Evolutionary conservation across 2,329 filamentous ascomycete species (phyloP).

Genomic region (Phialophora chinensis): DNA sequence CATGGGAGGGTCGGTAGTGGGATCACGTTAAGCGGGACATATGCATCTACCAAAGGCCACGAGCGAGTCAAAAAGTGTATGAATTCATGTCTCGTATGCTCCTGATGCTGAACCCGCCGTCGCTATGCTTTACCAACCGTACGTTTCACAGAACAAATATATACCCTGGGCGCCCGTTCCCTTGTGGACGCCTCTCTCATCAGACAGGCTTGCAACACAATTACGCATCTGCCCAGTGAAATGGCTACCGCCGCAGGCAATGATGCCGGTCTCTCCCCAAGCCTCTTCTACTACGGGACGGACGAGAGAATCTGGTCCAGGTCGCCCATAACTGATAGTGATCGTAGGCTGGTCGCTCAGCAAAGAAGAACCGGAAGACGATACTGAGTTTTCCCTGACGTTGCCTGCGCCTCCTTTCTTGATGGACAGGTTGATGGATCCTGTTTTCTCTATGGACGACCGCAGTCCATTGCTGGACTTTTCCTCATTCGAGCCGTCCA

Average conservation of each 20-base stretch:
- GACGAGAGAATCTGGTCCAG: constrained; percentile 59
- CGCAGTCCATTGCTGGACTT: neutral
- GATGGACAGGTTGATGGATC: neutral
- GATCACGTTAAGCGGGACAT: neutral
- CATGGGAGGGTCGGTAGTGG: neutral
- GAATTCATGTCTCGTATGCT: constrained; percentile 6
- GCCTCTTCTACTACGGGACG: constrained; percentile 63
- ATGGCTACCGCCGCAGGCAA: constrained; percentile 65
- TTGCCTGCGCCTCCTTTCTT: constrained; percentile 1
- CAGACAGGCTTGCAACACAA: constrained; percentile 62
- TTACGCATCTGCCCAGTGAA: constrained; percentile 61
- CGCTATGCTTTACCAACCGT: constrained; percentile 52
- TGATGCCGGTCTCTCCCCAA: constrained; percentile 65
- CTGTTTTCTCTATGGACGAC: neutral
- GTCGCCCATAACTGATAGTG: constrained; percentile 46
- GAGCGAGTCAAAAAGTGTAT: neutral
- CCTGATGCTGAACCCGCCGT: neutral
- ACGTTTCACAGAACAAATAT: constrained; percentile 65
- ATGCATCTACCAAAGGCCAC: neutral
- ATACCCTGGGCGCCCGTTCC: constrained; percentile 70
- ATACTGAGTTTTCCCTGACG: constrained; percentile 11
- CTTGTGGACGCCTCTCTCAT: constrained; percentile 71
- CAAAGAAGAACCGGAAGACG: constrained; percentile 12
- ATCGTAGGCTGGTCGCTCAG: constrained; percentile 9
- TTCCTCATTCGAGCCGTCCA: neutral